Base-by-base conservation (phyloP, 495 filamentous ascomycete genomes). In the Tuber brumale region DNA sequence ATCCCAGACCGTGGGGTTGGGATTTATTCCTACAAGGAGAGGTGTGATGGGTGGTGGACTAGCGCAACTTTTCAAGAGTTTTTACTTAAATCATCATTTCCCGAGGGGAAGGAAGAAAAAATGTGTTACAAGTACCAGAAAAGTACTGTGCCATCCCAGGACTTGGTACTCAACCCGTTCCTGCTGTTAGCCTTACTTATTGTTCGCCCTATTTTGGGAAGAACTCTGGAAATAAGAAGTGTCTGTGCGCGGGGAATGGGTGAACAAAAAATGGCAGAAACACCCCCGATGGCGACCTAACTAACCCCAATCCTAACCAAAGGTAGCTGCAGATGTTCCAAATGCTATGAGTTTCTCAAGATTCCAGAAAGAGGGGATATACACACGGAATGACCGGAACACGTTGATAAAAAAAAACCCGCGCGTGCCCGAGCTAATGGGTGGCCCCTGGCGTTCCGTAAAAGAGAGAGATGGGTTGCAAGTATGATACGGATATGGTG, bases 1-100 rank as follows among this genome's bases (percentile, higher is more conserved):
- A 70, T 42, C 74, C 77, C 66, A 75, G 79, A 76, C 80, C 80
- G 75, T 82, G 76, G 81, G 75, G 72, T 73, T 82, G 81, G 81
- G 72, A 82, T 80, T 80, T 73, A 45, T 72, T 75, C 72, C 75
- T 69, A 73, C 61, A 80, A 66, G 57, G 70, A 72, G 57, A 48
- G 45, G 73, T 79, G 78, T 76, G 78, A 66, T 19, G 37, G n/a
- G 57, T 61, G 57, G 57, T 66, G 14, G 14, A 35, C 78, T 80
- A 76, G 77, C 70, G 76, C 77, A 66, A 71, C 73, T 76, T 76
- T 80, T 80, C 78, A 76, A 75, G 76, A 73, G 73, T 73, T 76
- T 48, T 80, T 76, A 72, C 45, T 19, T 35, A 35, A 66, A 19
- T 27, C 27, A 66, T 66, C 57, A 71, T 72, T 74, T 79, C 71